These are phyloP conservation scores for Dactylella cylindrospora DNA, from an alignment of 2,329 filamentous ascomycete genomes.

Conservation along the genomic window DNA sequence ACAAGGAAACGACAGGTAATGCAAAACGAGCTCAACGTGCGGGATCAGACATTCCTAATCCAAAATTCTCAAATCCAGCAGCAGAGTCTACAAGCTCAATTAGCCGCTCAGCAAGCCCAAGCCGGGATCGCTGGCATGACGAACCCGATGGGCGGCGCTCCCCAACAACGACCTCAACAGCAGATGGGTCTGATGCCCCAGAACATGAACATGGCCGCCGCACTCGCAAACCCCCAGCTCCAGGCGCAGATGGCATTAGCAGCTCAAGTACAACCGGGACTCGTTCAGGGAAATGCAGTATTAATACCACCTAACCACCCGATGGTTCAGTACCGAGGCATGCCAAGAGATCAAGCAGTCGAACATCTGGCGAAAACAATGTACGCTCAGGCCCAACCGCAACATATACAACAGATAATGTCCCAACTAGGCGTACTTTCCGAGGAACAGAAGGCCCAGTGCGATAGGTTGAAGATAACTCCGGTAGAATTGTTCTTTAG, in stretches of 20 bases:
- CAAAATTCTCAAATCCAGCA: constrained; percentile 20
- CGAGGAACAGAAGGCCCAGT: constrained; percentile 33
- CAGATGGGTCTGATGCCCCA: constrained; percentile 14
- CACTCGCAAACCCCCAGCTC: constrained; percentile 11
- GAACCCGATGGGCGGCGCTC: neutral
- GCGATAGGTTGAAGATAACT: constrained; percentile 24
- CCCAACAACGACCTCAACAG: neutral
- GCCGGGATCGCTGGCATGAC: neutral
- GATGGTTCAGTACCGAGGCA: constrained; percentile 22
- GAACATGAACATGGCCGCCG: constrained; percentile 29
- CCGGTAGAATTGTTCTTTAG: constrained; percentile 38
- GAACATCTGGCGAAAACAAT: constrained; percentile 25
- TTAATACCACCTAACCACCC: constrained; percentile 8
- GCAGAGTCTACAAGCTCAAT: constrained; percentile 22
- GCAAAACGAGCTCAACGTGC: constrained; percentile 24
- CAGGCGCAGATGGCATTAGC: constrained; percentile 38
- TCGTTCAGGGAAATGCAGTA: constrained; percentile 10
- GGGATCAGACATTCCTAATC: constrained; percentile 28
- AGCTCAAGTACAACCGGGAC: constrained; percentile 21
- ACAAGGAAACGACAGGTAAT: constrained; percentile 30
- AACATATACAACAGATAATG: constrained; percentile 28
- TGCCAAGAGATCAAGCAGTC: constrained; percentile 35
- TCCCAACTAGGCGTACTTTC: constrained; percentile 16
- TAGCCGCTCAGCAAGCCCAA: constrained; percentile 1
- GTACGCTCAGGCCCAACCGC: constrained; percentile 33